phyloP scores from a whole-genome alignment of 495 filamentous ascomycete genomes.

The Penicillium malachiteum region DNA sequence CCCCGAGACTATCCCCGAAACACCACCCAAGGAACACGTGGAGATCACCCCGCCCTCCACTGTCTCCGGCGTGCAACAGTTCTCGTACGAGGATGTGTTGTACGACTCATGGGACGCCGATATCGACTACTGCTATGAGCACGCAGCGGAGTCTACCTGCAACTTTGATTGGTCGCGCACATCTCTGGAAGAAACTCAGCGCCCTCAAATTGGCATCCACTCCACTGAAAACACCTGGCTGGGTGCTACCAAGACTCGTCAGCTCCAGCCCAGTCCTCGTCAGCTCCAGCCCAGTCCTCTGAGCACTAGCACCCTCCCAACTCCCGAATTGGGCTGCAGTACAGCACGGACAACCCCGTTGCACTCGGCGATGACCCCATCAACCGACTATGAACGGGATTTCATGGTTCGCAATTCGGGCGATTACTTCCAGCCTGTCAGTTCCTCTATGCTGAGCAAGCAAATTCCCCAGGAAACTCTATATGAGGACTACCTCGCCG shows the following conservation, averaged over 20 bases:
- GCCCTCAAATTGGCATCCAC: constrained; percentile 19
- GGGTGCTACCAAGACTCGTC: constrained; percentile 14
- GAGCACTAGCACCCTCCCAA: constrained; percentile 31
- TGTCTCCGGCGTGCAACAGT: constrained; percentile 18
- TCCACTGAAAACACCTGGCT: constrained; percentile 15
- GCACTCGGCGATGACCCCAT: constrained; percentile 37
- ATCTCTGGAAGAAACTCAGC: constrained; percentile 35
- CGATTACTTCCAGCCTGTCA: constrained; percentile 41
- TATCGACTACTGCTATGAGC: constrained; percentile 92
- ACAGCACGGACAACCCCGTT: constrained; percentile 37
- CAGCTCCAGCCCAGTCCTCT: constrained; percentile 26
- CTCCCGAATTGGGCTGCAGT: constrained; percentile 41
- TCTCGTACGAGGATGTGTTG: constrained; percentile 29
- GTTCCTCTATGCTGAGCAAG: constrained; percentile 32
- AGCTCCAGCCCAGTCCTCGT: constrained; percentile 24
- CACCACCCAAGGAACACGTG: constrained; percentile 6
- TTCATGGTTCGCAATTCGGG: constrained; percentile 22
- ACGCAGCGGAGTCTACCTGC: constrained; percentile 85
- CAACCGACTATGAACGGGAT: constrained; percentile 29
- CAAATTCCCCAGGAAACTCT: constrained; percentile 42
- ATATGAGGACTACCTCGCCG: constrained; percentile 49
- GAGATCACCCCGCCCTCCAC: constrained; percentile 13
- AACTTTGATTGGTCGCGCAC: constrained; percentile 80
- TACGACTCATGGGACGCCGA: constrained; percentile 86
- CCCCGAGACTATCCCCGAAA: constrained; percentile 9